Percentiles rank a stretch among this genome's conserved stretches.
Conservation (phyloP, 345 rosid genomes). For the Carallia brachiata region DNA sequence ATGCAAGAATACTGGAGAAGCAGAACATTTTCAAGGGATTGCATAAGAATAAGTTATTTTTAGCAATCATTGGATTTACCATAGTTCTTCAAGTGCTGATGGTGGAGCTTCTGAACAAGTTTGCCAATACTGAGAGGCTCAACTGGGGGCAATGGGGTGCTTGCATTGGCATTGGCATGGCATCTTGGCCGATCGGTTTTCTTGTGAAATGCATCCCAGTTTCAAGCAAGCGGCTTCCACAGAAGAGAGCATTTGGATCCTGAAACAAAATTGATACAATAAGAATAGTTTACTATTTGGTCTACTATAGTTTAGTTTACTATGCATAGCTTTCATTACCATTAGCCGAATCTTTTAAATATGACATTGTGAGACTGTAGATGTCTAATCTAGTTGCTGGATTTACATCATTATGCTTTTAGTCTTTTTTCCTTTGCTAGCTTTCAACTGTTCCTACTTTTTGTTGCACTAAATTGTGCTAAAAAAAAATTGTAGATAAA, state of each 20-base stretch:
- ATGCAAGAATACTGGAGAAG: slow-evolving; percentile 75
- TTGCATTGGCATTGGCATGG: slow-evolving; percentile 20
- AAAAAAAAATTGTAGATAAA: no score
- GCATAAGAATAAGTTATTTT: slow-evolving; percentile 61
- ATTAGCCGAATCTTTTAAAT: no score
- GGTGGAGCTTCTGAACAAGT: slow-evolving; percentile 60
- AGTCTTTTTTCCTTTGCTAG: no score
- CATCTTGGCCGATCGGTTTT: slow-evolving; percentile 20
- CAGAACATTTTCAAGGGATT: slow-evolving; percentile 71
- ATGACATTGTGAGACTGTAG: no score
- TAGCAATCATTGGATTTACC: slow-evolving; percentile 54
- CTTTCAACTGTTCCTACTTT: no score
- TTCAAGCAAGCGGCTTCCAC: not conserved
- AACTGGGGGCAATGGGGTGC: slow-evolving; percentile 24
- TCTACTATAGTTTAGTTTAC: no score
- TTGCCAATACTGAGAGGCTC: slow-evolving; percentile 25
- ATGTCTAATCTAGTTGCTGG: no score
- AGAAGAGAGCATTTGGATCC: slow-evolving; percentile 3
- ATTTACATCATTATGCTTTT: no score
- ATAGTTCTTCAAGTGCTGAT: slow-evolving; percentile 75
- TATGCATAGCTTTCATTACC: no score
- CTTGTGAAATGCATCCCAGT: slow-evolving; percentile 25
- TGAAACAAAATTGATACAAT: not conserved
- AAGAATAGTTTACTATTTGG: no score
- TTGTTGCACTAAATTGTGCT: no score